Conservation (phyloP, 164 flowering plant species). For the Santalum album region DNA sequence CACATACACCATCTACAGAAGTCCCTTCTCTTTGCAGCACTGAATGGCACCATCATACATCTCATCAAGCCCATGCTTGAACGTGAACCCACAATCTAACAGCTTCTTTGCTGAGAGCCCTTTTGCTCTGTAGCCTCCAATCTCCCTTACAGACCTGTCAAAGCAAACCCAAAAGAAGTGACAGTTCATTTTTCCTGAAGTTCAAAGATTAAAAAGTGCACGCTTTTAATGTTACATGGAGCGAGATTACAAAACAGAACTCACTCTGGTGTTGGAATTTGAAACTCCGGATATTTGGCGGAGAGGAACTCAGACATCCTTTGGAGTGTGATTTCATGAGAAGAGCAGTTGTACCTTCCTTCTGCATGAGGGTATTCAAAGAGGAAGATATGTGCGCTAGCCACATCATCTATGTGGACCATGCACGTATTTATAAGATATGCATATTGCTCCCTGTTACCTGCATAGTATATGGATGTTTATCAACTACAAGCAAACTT, state of each 20-base stretch:
- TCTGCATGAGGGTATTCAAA: slow-evolving; percentile 13
- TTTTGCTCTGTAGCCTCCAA: not conserved
- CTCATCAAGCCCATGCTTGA: not conserved
- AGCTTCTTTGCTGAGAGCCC: not conserved
- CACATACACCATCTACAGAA: not conserved
- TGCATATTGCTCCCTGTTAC: slow-evolving; percentile 6
- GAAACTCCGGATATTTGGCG: slow-evolving; percentile 30
- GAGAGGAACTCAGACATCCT: slow-evolving; percentile 22
- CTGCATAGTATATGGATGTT: slow-evolving; percentile 7
- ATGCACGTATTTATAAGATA: not conserved
- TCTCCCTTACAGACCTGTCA: not conserved
- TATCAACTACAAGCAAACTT: not conserved
- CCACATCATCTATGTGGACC: slow-evolving; percentile 34
- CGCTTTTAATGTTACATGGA: no score
- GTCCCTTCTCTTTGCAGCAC: not conserved
- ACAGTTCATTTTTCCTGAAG: not conserved
- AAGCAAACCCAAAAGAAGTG: not conserved
- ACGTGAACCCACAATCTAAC: not conserved
- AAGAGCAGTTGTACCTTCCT: slow-evolving; percentile 19
- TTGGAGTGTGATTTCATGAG: slow-evolving; percentile 6
- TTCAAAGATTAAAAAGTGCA: not conserved
- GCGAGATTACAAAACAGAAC: slow-evolving; percentile 1
- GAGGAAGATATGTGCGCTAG: slow-evolving; percentile 25
- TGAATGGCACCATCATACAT: not conserved
- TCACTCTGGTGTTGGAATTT: slow-evolving; percentile 32